These are phyloP conservation scores for Hortaea sp. DNA, from an alignment of 2,329 filamentous ascomycete species.

Conservation along the genomic window DNA sequence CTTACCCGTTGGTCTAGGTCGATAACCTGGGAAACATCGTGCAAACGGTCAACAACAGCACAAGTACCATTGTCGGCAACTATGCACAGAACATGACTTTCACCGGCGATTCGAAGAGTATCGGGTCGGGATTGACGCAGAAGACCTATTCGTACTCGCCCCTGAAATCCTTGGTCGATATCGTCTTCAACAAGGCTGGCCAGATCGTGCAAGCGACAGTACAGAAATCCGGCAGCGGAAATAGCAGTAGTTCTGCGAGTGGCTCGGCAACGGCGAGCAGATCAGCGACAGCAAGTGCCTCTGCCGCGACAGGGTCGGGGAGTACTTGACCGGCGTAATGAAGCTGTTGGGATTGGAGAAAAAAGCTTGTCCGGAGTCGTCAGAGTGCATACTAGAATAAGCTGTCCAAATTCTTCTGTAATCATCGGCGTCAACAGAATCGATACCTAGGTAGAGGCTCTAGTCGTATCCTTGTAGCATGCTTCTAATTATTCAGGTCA, in stretches of 20 bases:
- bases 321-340: too few relatives aligned
- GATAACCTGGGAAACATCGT: constrained; percentile 57
- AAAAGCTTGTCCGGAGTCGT: too few relatives aligned
- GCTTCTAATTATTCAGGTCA: too few relatives aligned
- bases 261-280: neutral
- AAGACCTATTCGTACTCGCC: constrained; percentile 45
- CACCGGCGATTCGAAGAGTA: constrained; percentile 19
- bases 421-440: too few relatives aligned
- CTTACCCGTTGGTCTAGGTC: constrained; percentile 16
- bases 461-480: too few relatives aligned
- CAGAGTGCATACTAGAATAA: too few relatives aligned
- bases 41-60: constrained; percentile 41
- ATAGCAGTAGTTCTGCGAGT: neutral
- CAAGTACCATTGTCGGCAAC: constrained; percentile 47
- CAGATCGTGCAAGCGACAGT: constrained; percentile 45
- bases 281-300: neutral
- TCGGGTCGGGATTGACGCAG: constrained; percentile 32
- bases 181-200: constrained; percentile 45
- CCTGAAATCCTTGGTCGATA: constrained; percentile 43
- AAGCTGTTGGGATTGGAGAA: too few relatives aligned
- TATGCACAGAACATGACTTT: constrained; percentile 51
- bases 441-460: too few relatives aligned
- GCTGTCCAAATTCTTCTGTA: too few relatives aligned
- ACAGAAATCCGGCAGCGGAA: constrained; percentile 9
- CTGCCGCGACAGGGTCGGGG: neutral